Evolutionary conservation across 495 filamentous ascomycete species (phyloP).

Genomic region (Penicillium longicatenatum): DNA sequence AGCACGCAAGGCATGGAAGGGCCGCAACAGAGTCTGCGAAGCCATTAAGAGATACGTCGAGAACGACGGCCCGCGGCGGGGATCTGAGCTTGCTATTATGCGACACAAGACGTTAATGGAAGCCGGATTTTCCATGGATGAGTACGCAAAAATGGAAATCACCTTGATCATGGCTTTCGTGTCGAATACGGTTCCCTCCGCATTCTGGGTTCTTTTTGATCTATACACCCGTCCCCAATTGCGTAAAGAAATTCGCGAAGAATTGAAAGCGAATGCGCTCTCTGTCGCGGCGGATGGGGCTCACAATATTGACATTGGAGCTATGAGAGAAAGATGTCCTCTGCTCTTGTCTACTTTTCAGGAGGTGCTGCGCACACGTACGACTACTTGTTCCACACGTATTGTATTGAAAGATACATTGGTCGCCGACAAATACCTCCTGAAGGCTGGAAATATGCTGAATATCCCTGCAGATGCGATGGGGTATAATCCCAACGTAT

Average conservation of each 20-base stretch:
- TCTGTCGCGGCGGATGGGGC: conserved; percentile 10
- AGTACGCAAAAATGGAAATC: conserved; percentile 46
- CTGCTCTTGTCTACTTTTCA: conserved; percentile 42
- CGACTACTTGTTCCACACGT: conserved; percentile 26
- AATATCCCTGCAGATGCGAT: conserved; percentile 29
- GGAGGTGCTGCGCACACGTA: conserved; percentile 35
- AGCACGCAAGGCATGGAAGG: conserved; percentile 42
- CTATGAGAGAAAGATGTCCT: conserved; percentile 39
- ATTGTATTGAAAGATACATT: conserved; percentile 33
- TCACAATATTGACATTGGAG: conserved; percentile 35
- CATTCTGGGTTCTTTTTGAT: conserved; percentile 49
- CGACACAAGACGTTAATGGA: conserved; percentile 35
- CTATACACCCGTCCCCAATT: conserved; percentile 40
- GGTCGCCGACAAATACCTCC: conserved; percentile 31
- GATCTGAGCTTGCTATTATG: conserved; percentile 32
- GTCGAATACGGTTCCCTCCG: conserved; percentile 48
- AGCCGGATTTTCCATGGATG: conserved; percentile 35
- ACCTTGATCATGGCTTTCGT: conserved; percentile 40
- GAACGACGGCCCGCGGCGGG: conserved; percentile 30
- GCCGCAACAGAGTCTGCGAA: conserved; percentile 33
- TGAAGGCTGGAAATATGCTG: conserved; percentile 30
- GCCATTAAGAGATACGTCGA: conserved; percentile 48
- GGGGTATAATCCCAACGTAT: conserved; percentile 20
- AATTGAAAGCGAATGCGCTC: conserved; percentile 29
- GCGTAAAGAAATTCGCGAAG: conserved; percentile 37